Evolutionary conservation across 441 rosid genomes (phyloP), one percentile per base, ranked within the genome.

Genomic region (Iberis amara): DNA sequence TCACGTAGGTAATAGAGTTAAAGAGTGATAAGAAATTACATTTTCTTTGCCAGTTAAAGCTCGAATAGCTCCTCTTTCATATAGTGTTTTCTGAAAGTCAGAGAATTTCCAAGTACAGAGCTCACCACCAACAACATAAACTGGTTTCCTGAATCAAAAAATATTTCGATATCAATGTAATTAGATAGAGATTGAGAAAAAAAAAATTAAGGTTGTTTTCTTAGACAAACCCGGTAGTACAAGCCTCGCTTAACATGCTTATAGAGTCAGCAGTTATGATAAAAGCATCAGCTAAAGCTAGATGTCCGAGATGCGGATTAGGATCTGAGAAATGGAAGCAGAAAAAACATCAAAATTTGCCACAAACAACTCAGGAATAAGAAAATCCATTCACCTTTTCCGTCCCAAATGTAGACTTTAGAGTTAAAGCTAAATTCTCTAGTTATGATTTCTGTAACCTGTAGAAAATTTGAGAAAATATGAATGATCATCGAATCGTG

Each of bases 201-300:
- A 51, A 45, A 7, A 32, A 39, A 45, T 7, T 18, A 11, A 8
- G 24, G 31, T 4, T 14, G 23, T 31, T 44, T 11, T 3, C 45
- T 49, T 59, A 18, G 41, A 59, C 80, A 62, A 76, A 80, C 86
- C 86, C 86, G 6, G 79, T 82, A 54, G 59, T 73, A 66, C 84
- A 80, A 62, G 78, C 89, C 69, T 82, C 86, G 42, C 86, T 82
- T 66, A 82, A 57, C 89, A 82, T 82, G 63, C 89, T 79, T 61
- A 82, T 69, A 9, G 89, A 80, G 62, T 82, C 89, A 56, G 84
- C 89, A n/a, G 86, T 79, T 39, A 79, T 70, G 52, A 79, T 73
- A 60, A 82, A 82, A 47, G 82, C 72, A 64, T 80, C 82, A 0
- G 84, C 86, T 77, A 78, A 74, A 46, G 89, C 86, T 50, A 79